Conservation (phyloP, 139 green algal species). For the Chlamydomonas incerta region DNA sequence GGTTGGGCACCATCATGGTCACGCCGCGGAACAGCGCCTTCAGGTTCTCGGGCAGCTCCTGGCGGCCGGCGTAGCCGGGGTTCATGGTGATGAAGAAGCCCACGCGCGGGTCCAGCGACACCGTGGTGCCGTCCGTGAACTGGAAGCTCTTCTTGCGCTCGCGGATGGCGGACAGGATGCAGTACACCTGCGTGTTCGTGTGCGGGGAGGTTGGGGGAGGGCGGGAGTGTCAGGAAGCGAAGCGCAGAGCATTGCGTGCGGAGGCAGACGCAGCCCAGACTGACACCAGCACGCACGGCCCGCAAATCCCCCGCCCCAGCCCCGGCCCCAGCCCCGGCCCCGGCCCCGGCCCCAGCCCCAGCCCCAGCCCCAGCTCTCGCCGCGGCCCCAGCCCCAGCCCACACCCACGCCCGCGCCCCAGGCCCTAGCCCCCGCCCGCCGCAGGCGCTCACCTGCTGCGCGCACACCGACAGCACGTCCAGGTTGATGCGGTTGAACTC, state of each 20-base stretch:
- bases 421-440: too few species aligned
- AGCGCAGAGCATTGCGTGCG: too few species aligned
- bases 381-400: too few species aligned
- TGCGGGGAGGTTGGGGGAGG: too few species aligned
- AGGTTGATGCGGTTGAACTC: conserved; percentile 99
- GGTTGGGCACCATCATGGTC: conserved; percentile 98
- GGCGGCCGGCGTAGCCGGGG: conserved; percentile 87
- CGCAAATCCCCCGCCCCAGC: too few species aligned
- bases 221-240: too few species aligned
- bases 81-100: conserved; percentile 99
- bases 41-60: conserved; percentile 98
- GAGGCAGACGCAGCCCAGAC: too few species aligned
- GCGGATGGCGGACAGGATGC: conserved; percentile 91
- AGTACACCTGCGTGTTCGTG: conserved; percentile 82
- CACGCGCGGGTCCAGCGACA: conserved; percentile 89
- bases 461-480: conserved; percentile 96
- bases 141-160: conserved; percentile 92
- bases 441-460: conserved; percentile 82
- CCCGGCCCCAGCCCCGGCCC: too few species aligned
- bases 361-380: too few species aligned
- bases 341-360: too few species aligned
- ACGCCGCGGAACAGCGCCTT: conserved; percentile 97
- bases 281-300: too few species aligned
- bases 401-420: too few species aligned
- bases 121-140: conserved; percentile 93